These are phyloP conservation scores for Colletotrichum sublineola DNA, from an alignment of 2,329 filamentous ascomycete species.

Conservation along the genomic window DNA sequence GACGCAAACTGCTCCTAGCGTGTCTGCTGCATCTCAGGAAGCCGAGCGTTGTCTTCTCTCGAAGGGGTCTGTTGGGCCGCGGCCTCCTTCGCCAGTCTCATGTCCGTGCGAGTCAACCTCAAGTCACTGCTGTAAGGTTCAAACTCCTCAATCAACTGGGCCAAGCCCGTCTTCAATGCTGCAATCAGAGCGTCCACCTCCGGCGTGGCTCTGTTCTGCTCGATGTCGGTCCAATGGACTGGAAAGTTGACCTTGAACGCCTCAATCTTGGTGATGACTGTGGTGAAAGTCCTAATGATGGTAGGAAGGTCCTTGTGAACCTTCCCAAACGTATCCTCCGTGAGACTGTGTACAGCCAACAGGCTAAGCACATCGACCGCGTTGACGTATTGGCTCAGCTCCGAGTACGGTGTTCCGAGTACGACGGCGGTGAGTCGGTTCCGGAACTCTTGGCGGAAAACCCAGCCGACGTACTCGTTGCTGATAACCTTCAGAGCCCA, in stretches of 20 bases:
- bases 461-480: slow-evolving; percentile 69
- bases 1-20: slow-evolving; percentile 13
- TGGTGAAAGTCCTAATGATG: slow-evolving; percentile 80
- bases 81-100: slow-evolving; percentile 80
- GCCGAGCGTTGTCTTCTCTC: slow-evolving; percentile 35
- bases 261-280: slow-evolving; percentile 77
- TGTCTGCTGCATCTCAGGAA: slow-evolving; percentile 50
- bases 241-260: slow-evolving; percentile 70
- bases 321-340: slow-evolving; percentile 86
- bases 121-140: slow-evolving; percentile 80
- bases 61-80: slow-evolving; percentile 49
- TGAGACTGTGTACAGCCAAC: slow-evolving; percentile 79
- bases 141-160: slow-evolving; percentile 77
- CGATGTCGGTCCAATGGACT: slow-evolving; percentile 84
- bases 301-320: slow-evolving; percentile 85
- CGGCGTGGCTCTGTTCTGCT: slow-evolving; percentile 64
- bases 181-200: slow-evolving; percentile 80
- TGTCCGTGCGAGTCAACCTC: slow-evolving; percentile 76
- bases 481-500: slow-evolving; percentile 61
- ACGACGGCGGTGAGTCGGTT: slow-evolving; percentile 76
- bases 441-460: slow-evolving; percentile 79
- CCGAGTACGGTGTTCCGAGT: slow-evolving; percentile 80
- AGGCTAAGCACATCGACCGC: slow-evolving; percentile 77
- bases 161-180: slow-evolving; percentile 74
- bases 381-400: slow-evolving; percentile 76